Conservation (phyloP, 2,329 filamentous ascomycete genomes). For the Emmonsia crescens region DNA sequence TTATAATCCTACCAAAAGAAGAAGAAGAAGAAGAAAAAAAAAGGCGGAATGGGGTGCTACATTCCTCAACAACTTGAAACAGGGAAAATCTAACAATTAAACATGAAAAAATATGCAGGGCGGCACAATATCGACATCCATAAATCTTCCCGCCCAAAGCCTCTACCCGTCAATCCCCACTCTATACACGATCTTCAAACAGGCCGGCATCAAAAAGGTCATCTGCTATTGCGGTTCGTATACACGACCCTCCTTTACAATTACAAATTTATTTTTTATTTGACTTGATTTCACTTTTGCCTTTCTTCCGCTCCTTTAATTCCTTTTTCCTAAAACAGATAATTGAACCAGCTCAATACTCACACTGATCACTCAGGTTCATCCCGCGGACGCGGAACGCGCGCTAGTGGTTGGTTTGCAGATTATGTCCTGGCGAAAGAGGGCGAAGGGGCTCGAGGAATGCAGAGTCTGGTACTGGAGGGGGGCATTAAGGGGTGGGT, state of each 20-base stretch:
- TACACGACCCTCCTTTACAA: too few species aligned
- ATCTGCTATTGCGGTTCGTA: constrained; percentile 35
- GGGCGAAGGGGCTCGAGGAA: constrained; percentile 12
- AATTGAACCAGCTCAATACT: background rate
- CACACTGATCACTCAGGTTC: constrained; percentile 34
- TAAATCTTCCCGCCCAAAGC: constrained; percentile 37
- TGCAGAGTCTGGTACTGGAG: constrained; percentile 41
- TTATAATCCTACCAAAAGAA: background rate
- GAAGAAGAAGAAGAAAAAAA: background rate
- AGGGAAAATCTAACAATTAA: constrained; percentile 1
- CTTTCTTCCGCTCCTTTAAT: background rate
- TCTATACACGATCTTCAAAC: constrained; percentile 23
- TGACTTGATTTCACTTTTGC: too few species aligned
- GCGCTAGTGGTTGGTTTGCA: constrained; percentile 46
- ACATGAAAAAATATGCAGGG: constrained; percentile 33
- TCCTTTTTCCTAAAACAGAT: background rate
- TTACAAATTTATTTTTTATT: background rate
- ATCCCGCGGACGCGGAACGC: constrained; percentile 43
- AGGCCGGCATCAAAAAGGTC: constrained; percentile 23
- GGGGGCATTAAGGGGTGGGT: constrained; percentile 49
- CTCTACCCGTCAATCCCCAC: constrained; percentile 28
- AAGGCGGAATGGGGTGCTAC: background rate
- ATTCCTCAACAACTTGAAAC: background rate
- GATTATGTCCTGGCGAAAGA: constrained; percentile 39
- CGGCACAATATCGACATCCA: constrained; percentile 48